Evolutionary conservation across 176 grass and related monocot species (phyloP), one percentile per base, ranked within the genome.

Genomic region (Oryza rufipogon): DNA sequence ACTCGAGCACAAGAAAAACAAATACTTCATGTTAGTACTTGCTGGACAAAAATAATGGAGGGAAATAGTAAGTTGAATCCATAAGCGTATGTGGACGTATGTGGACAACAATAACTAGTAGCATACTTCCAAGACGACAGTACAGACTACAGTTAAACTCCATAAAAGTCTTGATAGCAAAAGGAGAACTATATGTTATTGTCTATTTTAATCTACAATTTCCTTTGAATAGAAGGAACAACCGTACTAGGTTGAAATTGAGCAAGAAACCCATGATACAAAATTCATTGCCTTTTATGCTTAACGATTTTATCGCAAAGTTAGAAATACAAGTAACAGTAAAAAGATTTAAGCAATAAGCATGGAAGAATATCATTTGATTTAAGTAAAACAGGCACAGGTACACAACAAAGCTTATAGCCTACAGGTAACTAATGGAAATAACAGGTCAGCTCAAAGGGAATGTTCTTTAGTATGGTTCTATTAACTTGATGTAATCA

Each of bases 1-100:
- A 87, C 66, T 61, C 69, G 33, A 83, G 75, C 84, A 84, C 64
- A 83, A 74, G 75, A 51, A 83, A 74, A 86, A 41, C 2, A 14
- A 39, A 68, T 10, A 71, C 7, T 68, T 82, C 17, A 52, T 33
- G 28, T 41, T 5, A 80, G 9, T 4, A 61, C 69, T 69, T 69
- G 61, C 49, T 26, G 51, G 46, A 38, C 34, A 39, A 61, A 67
- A 60, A 45, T 13, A 17, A 51, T 68, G 11, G 14, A 4, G 5
- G 5, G 0, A 28, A 74, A 73, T n/a, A 58, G 9, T 44, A 66
- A 25, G 58, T 58, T 48, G 44, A 68, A 74, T 74, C 25, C 65
- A 17, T 3, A 51, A 2, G 58, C 9, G 38, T 80, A 76, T 81
- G 84, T 81, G 16, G 54, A 65, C 9, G 38, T 80, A 76, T 81